Conservation (phyloP, 768 basidiomycete genomes). For the Amanita exitialis region DNA sequence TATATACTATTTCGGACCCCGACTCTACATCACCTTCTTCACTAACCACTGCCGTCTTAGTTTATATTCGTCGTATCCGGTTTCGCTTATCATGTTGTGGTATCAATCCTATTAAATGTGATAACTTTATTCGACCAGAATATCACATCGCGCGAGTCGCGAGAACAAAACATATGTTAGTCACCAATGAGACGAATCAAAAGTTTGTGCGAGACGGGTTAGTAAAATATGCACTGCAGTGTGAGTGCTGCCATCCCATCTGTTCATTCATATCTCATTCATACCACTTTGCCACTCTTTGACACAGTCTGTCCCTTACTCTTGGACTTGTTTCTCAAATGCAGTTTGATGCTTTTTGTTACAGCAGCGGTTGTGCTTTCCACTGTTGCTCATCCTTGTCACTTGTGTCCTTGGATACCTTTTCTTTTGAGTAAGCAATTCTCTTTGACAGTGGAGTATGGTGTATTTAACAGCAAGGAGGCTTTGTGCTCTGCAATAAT, state of each 20-base stretch:
- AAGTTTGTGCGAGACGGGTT: too few species aligned
- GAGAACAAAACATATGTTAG: too few species aligned
- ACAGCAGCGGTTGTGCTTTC: neutral
- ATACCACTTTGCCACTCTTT: neutral
- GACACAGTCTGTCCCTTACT: neutral
- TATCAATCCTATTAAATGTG: too few species aligned
- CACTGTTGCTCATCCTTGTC: neutral
- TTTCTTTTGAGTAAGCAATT: neutral
- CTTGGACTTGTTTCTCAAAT: neutral
- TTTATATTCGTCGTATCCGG: too few species aligned
- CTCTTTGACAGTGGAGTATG: neutral
- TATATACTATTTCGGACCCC: too few species aligned
- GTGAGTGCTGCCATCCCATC: neutral
- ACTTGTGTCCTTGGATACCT: neutral
- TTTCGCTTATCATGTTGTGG: too few species aligned
- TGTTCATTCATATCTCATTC: neutral
- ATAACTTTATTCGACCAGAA: too few species aligned
- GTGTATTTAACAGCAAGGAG: slow-evolving; percentile 8
- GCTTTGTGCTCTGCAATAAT: slow-evolving; percentile 9
- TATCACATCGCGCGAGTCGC: too few species aligned
- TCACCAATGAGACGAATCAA: too few species aligned
- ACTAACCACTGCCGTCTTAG: too few species aligned
- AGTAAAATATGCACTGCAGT: too few species aligned
- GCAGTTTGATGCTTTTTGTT: neutral
- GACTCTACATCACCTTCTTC: too few species aligned